Percentiles rank a stretch among this genome's conserved stretches.
These are phyloP conservation scores for Hapsidospora chrysogenum DNA, from an alignment of 495 filamentous ascomycete species.

Conservation along the genomic window DNA sequence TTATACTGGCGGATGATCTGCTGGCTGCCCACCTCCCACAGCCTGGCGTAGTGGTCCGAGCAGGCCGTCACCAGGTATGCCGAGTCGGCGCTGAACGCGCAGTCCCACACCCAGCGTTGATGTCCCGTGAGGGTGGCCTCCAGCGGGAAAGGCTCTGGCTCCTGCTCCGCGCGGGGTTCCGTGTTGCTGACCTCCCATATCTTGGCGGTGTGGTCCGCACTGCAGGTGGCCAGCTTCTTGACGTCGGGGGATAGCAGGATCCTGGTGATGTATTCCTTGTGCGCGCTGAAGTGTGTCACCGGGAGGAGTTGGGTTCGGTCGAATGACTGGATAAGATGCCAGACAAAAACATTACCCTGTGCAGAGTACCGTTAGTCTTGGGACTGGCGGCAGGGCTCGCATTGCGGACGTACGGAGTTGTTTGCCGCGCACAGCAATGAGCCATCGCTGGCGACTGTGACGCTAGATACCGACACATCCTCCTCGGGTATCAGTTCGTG, in stretches of 20 bases:
- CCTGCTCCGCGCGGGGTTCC: slow-evolving; percentile 13
- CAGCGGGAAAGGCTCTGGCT: slow-evolving; percentile 46
- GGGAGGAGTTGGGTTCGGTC: slow-evolving; percentile 82
- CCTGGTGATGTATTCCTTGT: slow-evolving; percentile 86
- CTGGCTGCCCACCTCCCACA: slow-evolving; percentile 80
- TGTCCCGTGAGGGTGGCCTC: slow-evolving; percentile 87
- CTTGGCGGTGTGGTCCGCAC: slow-evolving; percentile 92
- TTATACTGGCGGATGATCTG: slow-evolving; percentile 95
- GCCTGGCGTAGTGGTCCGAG: slow-evolving; percentile 88
- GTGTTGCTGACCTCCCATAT: slow-evolving; percentile 78
- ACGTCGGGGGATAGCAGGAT: slow-evolving; percentile 94
- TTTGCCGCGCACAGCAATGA: slow-evolving; percentile 91
- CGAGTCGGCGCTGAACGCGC: slow-evolving; percentile 90
- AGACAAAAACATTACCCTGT: slow-evolving; percentile 92
- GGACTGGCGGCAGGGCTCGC: background rate
- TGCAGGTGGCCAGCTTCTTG: slow-evolving; percentile 92
- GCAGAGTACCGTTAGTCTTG: background rate
- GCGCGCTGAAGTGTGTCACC: slow-evolving; percentile 80
- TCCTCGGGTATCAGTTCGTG: slow-evolving; percentile 96
- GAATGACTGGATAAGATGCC: slow-evolving; percentile 70
- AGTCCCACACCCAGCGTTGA: slow-evolving; percentile 99
- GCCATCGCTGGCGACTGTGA: slow-evolving; percentile 91
- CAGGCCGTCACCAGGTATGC: slow-evolving; percentile 97
- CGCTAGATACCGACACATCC: slow-evolving; percentile 78
- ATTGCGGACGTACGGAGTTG: slow-evolving; percentile 46